Conservation (phyloP, 371 early-diverging fungal species). For the Mucor lusitanicus region DNA sequence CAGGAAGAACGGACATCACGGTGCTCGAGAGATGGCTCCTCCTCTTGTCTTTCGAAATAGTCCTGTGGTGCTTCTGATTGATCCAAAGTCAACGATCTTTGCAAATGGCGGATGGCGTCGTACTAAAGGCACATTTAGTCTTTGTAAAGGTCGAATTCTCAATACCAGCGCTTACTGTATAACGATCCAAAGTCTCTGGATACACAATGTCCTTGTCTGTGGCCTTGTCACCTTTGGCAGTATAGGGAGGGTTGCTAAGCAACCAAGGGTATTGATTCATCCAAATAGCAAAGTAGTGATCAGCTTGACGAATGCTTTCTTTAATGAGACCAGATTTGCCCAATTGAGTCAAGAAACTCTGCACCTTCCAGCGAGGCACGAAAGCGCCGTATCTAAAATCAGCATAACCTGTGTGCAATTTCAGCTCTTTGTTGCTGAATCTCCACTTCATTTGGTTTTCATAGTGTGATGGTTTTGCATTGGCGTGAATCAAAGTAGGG, state of each 20-base stretch:
- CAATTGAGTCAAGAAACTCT: slow-evolving; percentile 53
- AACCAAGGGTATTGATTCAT: slow-evolving; percentile 70
- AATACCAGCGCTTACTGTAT: slow-evolving; percentile 11
- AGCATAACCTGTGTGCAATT: slow-evolving; percentile 62
- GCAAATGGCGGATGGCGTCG: slow-evolving; percentile 57
- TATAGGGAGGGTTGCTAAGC: slow-evolving; percentile 48
- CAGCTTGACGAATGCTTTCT: slow-evolving; percentile 53
- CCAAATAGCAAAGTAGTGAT: slow-evolving; percentile 68
- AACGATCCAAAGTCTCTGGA: slow-evolving; percentile 15
- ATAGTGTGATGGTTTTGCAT: slow-evolving; percentile 56
- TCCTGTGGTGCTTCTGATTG: slow-evolving; percentile 49
- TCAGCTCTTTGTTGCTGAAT: slow-evolving; percentile 54
- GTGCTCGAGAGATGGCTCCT: slow-evolving; percentile 43
- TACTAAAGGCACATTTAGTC: slow-evolving; percentile 27
- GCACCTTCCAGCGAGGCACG: slow-evolving; percentile 50
- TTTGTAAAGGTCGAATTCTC: background rate
- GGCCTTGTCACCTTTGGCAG: slow-evolving; percentile 14
- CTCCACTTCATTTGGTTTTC: slow-evolving; percentile 62
- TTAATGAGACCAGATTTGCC: slow-evolving; percentile 56
- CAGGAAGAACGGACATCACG: slow-evolving; percentile 59
- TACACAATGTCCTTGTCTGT: slow-evolving; percentile 16
- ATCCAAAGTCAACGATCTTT: slow-evolving; percentile 46
- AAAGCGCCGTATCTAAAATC: slow-evolving; percentile 66
- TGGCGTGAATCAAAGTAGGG: slow-evolving; percentile 62
- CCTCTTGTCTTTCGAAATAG: slow-evolving; percentile 53